Evolutionary conservation across 2,329 filamentous ascomycete genomes (phyloP), one percentile per base, ranked within the genome.

Genomic region (Colletotrichum viniferum): DNA sequence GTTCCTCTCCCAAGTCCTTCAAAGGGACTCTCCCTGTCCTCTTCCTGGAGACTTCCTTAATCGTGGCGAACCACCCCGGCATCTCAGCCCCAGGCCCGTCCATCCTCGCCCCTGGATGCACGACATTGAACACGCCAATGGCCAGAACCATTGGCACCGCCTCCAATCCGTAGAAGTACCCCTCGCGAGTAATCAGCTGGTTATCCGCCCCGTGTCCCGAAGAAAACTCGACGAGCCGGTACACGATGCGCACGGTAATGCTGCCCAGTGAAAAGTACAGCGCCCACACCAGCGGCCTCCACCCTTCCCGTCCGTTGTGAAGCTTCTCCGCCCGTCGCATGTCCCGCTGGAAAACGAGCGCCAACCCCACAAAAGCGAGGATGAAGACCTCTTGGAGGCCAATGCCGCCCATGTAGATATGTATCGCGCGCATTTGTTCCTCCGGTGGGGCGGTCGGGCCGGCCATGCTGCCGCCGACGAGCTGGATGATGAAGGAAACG

Each of bases 181-280:
- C 86, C 77, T 89, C 88, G 43, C 87, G 65, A 2, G 58, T 69
- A 9, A 72, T 60, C 8, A 76, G 26, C 34, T 34, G n/a, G 7
- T 81, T 82, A 2, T 81, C 78, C 36, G 85, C 78, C 0, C 86
- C 73, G 3, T 75, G 24, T 2, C 73, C 88, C 1, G 83, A 82
- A 0, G 86, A 85, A 78, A 88, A 91, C 76, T 92, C 89, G 21
- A 85, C 79, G 3, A 92, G 82, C 4, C 90, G 87, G 80, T 88
- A 92, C 69, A 90, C 84, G 75, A 92, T 92, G 16, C 90, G 87
- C 18, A 86, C 78, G 0, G 82, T 82, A 30, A 87, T 86, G 75
- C 85, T 82, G 7, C 78, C 60, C 0, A 87, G 78, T 1, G 82
- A 84, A 26, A 80, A 77, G 76, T 86, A 87, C 0, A 87, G 68